These are phyloP conservation scores for Sporisorium exsertum DNA, from an alignment of 1,284 basidiomycete genomes.

Conservation along the genomic window DNA sequence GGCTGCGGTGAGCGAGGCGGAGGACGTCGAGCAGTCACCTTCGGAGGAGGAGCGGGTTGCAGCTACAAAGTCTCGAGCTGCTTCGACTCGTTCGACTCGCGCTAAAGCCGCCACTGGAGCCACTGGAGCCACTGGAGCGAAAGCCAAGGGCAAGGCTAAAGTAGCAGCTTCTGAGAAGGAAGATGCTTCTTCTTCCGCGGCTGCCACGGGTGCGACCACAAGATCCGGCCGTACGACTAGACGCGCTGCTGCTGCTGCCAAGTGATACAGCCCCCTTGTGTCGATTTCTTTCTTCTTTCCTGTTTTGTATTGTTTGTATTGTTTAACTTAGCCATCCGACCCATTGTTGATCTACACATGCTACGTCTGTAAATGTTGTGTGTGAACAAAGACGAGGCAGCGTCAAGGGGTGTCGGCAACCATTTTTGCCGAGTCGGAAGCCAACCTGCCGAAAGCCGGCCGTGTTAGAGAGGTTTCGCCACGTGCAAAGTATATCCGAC, in stretches of 20 bases:
- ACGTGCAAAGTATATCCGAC: too few species aligned
- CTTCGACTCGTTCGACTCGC: slow-evolving; percentile 13
- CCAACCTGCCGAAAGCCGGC: too few species aligned
- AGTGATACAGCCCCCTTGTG: slow-evolving; percentile 6
- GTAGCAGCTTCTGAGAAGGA: slow-evolving; percentile 2
- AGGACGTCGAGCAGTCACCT: background rate
- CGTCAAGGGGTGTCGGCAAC: too few species aligned
- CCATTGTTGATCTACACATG: background rate
- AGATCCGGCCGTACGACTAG: slow-evolving; percentile 22
- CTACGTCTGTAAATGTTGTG: background rate
- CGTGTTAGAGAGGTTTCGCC: too few species aligned
- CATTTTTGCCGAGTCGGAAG: too few species aligned
- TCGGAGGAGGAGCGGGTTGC: slow-evolving; percentile 1
- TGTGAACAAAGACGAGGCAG: background rate
- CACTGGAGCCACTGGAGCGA: slow-evolving; percentile 15
- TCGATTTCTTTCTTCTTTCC: background rate
- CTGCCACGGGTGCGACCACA: slow-evolving; percentile 23
- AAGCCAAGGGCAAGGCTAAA: slow-evolving; percentile 7
- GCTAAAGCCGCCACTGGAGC: slow-evolving; percentile 10
- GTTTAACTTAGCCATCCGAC: background rate
- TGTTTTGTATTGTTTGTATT: background rate
- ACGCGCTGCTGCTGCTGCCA: slow-evolving; percentile 16
- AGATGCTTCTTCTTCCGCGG: slow-evolving; percentile 8
- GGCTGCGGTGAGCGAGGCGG: background rate
- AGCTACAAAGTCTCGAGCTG: slow-evolving; percentile 12